These are phyloP conservation scores for Geotrichum reessii DNA, from an alignment of 1,139 yeast genomes.

Conservation along the genomic window DNA sequence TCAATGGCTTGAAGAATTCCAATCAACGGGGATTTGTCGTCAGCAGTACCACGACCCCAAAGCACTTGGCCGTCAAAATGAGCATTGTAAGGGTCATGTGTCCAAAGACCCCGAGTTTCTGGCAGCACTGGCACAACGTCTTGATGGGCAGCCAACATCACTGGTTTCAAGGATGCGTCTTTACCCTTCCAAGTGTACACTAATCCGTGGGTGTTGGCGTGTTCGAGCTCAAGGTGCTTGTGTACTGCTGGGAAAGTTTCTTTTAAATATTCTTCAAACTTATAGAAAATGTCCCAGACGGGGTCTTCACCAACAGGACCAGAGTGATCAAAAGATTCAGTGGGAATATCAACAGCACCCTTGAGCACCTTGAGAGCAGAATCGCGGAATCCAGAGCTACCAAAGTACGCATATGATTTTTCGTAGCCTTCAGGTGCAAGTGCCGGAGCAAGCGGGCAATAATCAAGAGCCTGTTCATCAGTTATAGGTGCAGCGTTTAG, in stretches of 20 bases:
- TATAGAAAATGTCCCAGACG: slow-evolving; percentile 41
- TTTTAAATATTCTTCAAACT: slow-evolving; percentile 53
- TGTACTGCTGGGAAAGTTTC: slow-evolving; percentile 57
- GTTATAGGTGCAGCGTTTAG: neutral
- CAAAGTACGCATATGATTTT: slow-evolving; percentile 3
- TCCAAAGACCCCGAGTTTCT: slow-evolving; percentile 56
- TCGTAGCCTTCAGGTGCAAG: neutral
- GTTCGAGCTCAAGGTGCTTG: slow-evolving; percentile 45
- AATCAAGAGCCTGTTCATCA: neutral
- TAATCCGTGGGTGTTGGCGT: slow-evolving; percentile 61
- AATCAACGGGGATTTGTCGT: slow-evolving; percentile 55
- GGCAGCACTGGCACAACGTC: slow-evolving; percentile 78
- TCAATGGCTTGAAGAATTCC: slow-evolving; percentile 58
- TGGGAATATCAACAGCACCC: slow-evolving; percentile 56
- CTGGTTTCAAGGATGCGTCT: slow-evolving; percentile 50
- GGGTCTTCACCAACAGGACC: slow-evolving; percentile 39
- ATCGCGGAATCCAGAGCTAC: slow-evolving; percentile 12
- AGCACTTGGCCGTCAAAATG: slow-evolving; percentile 53
- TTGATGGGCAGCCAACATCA: slow-evolving; percentile 69
- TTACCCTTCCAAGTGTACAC: slow-evolving; percentile 64
- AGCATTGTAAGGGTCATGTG: slow-evolving; percentile 64
- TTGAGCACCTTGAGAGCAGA: slow-evolving; percentile 6
- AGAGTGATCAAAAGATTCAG: slow-evolving; percentile 53
- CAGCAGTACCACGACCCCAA: slow-evolving; percentile 64
- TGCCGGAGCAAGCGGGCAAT: neutral